phyloP scores from a whole-genome alignment of 768 basidiomycete genomes.

The Serendipita sp. region DNA sequence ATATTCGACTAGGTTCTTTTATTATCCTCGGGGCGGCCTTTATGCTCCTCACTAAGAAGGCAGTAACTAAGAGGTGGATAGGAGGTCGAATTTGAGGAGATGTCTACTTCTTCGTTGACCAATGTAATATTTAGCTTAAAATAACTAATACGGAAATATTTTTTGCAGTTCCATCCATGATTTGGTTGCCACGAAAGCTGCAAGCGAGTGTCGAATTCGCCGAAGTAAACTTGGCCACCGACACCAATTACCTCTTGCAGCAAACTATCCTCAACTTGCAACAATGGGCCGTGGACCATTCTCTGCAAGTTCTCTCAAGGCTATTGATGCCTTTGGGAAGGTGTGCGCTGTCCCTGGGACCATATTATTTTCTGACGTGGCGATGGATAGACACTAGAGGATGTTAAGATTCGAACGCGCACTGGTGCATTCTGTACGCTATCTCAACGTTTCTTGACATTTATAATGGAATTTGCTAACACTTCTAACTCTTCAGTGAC shows the following conservation, averaged over 20 bases:
- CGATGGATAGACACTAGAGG: conserved; percentile 75
- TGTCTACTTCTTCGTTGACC: no score
- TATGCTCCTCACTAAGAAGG: not conserved
- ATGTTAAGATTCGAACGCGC: conserved; percentile 97
- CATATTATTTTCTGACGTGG: not conserved
- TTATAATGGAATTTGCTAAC: not conserved
- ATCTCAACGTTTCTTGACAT: not conserved
- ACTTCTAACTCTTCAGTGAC: conserved; percentile 44
- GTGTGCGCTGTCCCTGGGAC: conserved; percentile 26
- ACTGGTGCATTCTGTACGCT: conserved; percentile 75
- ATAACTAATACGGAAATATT: not conserved
- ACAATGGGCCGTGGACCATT: conserved; percentile 24
- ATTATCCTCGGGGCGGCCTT: not conserved
- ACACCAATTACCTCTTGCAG: not conserved
- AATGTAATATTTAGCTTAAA: not conserved
- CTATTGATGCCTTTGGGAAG: conserved; percentile 99
- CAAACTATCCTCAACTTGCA: not conserved
- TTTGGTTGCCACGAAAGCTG: not conserved
- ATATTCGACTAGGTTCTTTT: not conserved
- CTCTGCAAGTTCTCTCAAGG: conserved; percentile 37
- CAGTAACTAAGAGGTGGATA: not conserved
- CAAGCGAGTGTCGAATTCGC: not conserved
- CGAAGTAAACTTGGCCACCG: not conserved
- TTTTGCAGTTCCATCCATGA: not conserved
- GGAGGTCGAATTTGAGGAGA: not conserved